A percentile compares a stretch with the other conserved stretches of the same genome.
These are phyloP conservation scores for Gossypium herbaceum DNA, from an alignment of 345 rosid genomes.

Conservation along the genomic window DNA sequence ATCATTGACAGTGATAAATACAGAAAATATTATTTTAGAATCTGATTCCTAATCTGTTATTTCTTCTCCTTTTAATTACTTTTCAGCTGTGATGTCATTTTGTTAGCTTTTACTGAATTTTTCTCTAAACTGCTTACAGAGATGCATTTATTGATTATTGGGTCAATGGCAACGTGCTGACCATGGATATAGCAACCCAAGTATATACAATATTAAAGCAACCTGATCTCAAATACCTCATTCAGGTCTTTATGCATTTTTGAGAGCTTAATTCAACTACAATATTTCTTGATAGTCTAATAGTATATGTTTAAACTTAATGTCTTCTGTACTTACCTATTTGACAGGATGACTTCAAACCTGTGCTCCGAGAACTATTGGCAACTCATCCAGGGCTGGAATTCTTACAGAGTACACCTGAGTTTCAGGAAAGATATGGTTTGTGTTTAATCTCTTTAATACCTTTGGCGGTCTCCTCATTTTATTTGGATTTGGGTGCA, in stretches of 20 bases:
- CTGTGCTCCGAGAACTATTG: slow-evolving; percentile 78
- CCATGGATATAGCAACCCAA: slow-evolving; percentile 73
- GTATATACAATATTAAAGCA: slow-evolving; percentile 70
- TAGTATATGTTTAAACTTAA: neutral
- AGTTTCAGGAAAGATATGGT: slow-evolving; percentile 99
- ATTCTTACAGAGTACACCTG: slow-evolving; percentile 94
- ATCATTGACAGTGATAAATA: neutral
- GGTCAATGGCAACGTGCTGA: slow-evolving; percentile 71
- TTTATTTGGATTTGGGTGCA: neutral
- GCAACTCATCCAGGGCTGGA: slow-evolving; percentile 97
- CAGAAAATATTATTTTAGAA: neutral
- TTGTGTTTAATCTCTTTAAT: slow-evolving; percentile 29
- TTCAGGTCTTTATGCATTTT: slow-evolving; percentile 45
- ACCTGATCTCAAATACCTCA: slow-evolving; percentile 57
- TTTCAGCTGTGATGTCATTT: neutral
- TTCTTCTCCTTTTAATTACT: neutral
- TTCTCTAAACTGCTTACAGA: slow-evolving; percentile 38
- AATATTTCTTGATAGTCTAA: neutral
- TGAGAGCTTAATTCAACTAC: neutral
- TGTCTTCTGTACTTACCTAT: slow-evolving; percentile 2
- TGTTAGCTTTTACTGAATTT: slow-evolving; percentile 9
- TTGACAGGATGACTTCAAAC: slow-evolving; percentile 84
- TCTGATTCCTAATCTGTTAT: neutral
- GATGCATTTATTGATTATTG: slow-evolving; percentile 82
- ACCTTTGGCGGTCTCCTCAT: neutral